Evolutionary conservation across 768 basidiomycete species (phyloP).

Genomic region (Xerocomellus amylosporus): DNA sequence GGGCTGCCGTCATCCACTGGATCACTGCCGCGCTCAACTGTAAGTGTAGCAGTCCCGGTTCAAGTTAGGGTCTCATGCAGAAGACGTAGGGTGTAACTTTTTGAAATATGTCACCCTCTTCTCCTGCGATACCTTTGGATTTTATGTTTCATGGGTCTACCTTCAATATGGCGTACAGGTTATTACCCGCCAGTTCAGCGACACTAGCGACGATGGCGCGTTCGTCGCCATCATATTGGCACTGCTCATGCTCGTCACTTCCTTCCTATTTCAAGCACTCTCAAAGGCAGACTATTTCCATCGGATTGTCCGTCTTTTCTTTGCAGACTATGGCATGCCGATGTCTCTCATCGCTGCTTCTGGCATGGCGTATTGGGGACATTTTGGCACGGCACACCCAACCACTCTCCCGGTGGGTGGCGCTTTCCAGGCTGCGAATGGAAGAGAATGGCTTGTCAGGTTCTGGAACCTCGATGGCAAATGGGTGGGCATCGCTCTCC

Average conservation of each 20-base stretch:
- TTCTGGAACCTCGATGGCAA: constrained; percentile 89
- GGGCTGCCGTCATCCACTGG: constrained; percentile 87
- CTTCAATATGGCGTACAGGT: constrained; percentile 89
- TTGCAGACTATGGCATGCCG: constrained; percentile 90
- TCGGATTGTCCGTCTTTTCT: constrained; percentile 68
- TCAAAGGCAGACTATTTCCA: constrained; percentile 68
- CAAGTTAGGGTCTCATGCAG: background rate
- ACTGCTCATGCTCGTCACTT: constrained; percentile 68
- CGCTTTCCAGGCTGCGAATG: constrained; percentile 69
- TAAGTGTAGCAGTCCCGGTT: constrained; percentile 29
- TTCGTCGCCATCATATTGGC: constrained; percentile 72
- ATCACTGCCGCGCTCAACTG: constrained; percentile 77
- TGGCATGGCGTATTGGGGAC: constrained; percentile 84
- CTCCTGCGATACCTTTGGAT: constrained; percentile 90
- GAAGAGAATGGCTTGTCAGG: constrained; percentile 76
- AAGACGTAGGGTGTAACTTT: constrained; percentile 67
- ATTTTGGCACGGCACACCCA: constrained; percentile 58
- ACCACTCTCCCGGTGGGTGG: constrained; percentile 64
- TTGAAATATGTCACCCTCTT: constrained; percentile 86
- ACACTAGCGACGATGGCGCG: constrained; percentile 44
- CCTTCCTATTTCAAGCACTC: constrained; percentile 70
- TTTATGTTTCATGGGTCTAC: constrained; percentile 90
- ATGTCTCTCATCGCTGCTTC: constrained; percentile 75
- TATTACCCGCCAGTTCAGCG: constrained; percentile 64
- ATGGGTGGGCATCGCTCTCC: constrained; percentile 87